phyloP scores from a whole-genome alignment of 73 alveolate species.

The Diophrys appendiculata region DNA sequence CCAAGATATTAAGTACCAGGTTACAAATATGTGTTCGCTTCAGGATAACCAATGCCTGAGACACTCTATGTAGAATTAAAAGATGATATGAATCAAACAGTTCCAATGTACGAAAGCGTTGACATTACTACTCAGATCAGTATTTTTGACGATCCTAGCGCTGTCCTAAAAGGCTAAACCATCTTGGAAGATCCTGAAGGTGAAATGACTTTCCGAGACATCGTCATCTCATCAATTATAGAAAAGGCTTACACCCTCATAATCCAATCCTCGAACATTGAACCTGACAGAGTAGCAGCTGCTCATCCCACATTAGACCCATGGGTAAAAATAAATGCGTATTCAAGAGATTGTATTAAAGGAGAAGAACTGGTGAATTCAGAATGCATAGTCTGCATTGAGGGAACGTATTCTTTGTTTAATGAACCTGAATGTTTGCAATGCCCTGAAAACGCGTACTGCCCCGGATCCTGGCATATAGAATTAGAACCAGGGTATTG shows the following conservation, averaged over 20 bases:
- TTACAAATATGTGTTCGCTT: background rate
- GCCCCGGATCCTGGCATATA: constrained; percentile 29
- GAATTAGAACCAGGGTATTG: constrained; percentile 30
- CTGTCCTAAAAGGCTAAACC: background rate
- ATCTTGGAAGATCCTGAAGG: background rate
- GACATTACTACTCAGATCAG: background rate
- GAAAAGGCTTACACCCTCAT: background rate
- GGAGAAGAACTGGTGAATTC: constrained; percentile 22
- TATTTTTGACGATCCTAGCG: background rate
- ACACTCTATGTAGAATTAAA: background rate
- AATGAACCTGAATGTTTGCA: constrained; percentile 15
- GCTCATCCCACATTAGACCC: background rate
- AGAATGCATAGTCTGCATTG: constrained; percentile 19
- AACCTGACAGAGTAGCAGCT: background rate
- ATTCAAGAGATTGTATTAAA: constrained; percentile 1
- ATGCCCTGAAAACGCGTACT: constrained; percentile 44
- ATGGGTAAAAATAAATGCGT: background rate
- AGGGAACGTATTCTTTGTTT: constrained; percentile 11
- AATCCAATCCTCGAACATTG: background rate
- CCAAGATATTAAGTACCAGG: background rate
- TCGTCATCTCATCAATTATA: background rate
- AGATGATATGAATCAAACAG: background rate
- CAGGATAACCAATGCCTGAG: background rate
- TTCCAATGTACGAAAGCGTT: background rate
- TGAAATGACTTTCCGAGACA: background rate